These are phyloP conservation scores for Cucurbita argyrosperma DNA, from an alignment of 306 rosid species.

Conservation along the genomic window DNA sequence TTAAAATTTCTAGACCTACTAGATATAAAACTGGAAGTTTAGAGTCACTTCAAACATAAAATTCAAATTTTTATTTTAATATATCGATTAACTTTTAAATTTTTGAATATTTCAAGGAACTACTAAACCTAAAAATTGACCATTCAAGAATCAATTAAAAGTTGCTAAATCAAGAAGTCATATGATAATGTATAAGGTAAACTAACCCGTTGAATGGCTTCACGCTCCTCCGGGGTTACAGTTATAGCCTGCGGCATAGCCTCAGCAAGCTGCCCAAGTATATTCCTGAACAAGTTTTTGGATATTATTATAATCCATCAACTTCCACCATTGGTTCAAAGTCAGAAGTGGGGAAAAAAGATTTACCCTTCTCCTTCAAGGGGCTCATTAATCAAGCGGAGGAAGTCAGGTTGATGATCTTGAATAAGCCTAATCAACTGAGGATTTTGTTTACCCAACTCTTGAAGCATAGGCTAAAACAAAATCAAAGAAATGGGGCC, in stretches of 20 bases:
- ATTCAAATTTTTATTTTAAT: no score
- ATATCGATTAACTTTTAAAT: no score
- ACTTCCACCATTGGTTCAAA: background rate
- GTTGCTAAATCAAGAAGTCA: background rate
- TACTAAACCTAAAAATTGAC: background rate
- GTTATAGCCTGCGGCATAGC: constrained; percentile 57
- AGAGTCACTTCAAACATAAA: no score
- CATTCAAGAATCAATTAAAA: no score
- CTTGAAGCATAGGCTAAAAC: constrained; percentile 93
- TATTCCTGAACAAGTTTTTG: constrained; percentile 29
- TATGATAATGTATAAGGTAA: background rate
- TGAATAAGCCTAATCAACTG: constrained; percentile 76
- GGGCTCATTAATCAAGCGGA: constrained; percentile 81
- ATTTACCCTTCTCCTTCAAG: constrained; percentile 82
- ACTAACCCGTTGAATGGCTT: constrained; percentile 90
- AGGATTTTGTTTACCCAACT: constrained; percentile 94
- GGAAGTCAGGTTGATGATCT: constrained; percentile 82
- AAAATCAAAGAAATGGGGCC: constrained; percentile 3
- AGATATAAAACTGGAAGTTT: background rate
- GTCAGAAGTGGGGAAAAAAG: background rate
- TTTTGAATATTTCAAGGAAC: no score
- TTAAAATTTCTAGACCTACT: no score
- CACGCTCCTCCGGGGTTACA: constrained; percentile 85
- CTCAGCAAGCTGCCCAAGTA: constrained; percentile 45
- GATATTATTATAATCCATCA: constrained; percentile 13